Percentiles rank a stretch among this genome's conserved stretches.
These are phyloP conservation scores for Scheffersomyces stipitis DNA, from an alignment of 805 yeast species.

Conservation along the genomic window DNA sequence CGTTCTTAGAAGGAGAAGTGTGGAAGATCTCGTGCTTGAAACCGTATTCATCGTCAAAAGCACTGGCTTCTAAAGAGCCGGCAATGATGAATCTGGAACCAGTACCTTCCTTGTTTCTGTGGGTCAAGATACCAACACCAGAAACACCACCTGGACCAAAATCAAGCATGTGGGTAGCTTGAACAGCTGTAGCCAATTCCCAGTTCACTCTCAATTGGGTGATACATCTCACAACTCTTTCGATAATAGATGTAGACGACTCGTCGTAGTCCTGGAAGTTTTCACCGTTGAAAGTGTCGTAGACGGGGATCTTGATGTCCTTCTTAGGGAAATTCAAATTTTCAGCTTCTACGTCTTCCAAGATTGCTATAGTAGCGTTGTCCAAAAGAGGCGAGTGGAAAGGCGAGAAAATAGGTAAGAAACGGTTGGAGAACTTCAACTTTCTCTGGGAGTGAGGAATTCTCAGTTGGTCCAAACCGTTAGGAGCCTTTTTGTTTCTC, in stretches of 20 bases:
- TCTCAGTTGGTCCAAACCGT: slow-evolving; percentile 94
- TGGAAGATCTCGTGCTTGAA: slow-evolving; percentile 94
- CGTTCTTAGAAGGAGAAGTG: slow-evolving; percentile 50
- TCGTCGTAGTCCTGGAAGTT: slow-evolving; percentile 58
- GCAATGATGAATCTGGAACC: slow-evolving; percentile 94
- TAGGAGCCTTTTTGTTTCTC: slow-evolving; percentile 91
- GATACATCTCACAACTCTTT: slow-evolving; percentile 78
- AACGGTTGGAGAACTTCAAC: slow-evolving; percentile 87
- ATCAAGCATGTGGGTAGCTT: slow-evolving; percentile 86
- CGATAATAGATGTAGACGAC: slow-evolving; percentile 45
- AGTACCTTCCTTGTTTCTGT: slow-evolving; percentile 97
- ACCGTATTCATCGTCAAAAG: slow-evolving; percentile 82
- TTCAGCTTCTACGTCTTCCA: slow-evolving; percentile 55
- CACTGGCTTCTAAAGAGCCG: slow-evolving; percentile 72
- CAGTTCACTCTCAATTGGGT: slow-evolving; percentile 90
- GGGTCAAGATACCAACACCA: slow-evolving; percentile 94
- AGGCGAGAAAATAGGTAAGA: slow-evolving; percentile 93
- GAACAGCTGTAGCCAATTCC: slow-evolving; percentile 84
- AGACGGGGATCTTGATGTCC: slow-evolving; percentile 80
- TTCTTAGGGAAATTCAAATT: slow-evolving; percentile 55
- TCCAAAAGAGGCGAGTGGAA: slow-evolving; percentile 89
- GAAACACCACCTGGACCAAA: slow-evolving; percentile 99
- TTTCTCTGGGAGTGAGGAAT: slow-evolving; percentile 93
- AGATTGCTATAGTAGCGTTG: slow-evolving; percentile 66
- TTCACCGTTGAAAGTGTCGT: slow-evolving; percentile 81